phyloP scores from a whole-genome alignment of 805 yeast species.

The Hanseniaspora occidentalis region DNA sequence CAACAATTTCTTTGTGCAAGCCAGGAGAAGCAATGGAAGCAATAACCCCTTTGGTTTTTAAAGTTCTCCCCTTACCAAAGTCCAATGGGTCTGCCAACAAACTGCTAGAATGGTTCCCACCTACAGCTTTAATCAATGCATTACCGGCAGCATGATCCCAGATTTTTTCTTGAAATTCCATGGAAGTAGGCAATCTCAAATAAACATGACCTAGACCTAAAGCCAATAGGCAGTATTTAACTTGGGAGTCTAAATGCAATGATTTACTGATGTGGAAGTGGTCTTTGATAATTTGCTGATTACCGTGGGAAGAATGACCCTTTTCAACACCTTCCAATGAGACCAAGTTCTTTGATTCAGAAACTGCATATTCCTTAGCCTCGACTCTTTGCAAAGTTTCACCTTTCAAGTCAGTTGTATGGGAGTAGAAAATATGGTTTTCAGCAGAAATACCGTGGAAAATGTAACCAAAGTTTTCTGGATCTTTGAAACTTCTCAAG shows the following conservation, averaged over 20 bases:
- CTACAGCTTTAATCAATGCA: conserved; percentile 75
- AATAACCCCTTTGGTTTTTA: conserved; percentile 80
- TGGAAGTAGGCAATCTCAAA: conserved; percentile 70
- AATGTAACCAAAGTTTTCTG: conserved; percentile 20
- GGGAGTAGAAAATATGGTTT: conserved; percentile 26
- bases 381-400: conserved; percentile 33
- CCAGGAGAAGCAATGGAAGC: conserved; percentile 42
- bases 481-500: conserved; percentile 17
- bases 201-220: conserved; percentile 89
- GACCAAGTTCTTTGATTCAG: conserved; percentile 16
- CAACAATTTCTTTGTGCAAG: conserved; percentile 17
- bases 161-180: conserved; percentile 76
- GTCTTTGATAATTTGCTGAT: conserved; percentile 64
- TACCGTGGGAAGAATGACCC: conserved; percentile 85
- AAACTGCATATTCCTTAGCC: conserved; percentile 42
- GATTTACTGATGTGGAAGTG: conserved; percentile 50
- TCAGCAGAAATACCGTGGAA: conserved; percentile 21
- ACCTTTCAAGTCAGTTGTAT: conserved; percentile 17
- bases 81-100: conserved; percentile 61
- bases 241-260: conserved; percentile 88
- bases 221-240: conserved; percentile 84
- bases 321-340: conserved; percentile 80
- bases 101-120: conserved; percentile 76
- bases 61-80: conserved; percentile 75
- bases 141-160: conserved; percentile 99